Conservation (phyloP, 179 eudicot genomes). For the Patellifolia procumbens region DNA sequence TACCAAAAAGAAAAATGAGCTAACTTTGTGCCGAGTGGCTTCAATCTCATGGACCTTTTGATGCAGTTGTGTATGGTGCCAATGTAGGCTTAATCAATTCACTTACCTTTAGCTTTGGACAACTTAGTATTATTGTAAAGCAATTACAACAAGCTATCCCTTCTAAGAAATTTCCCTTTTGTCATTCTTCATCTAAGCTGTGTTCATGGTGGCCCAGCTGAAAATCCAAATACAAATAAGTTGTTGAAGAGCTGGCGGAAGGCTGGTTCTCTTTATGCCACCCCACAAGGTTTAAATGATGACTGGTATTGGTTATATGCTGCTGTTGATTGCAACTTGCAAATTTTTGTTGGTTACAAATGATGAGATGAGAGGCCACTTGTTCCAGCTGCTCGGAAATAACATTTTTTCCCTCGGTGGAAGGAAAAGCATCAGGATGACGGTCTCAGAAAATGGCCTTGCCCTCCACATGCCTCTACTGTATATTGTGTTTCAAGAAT, state of each 20-base stretch:
- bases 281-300: conserved; percentile 87
- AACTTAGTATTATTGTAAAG: conserved; percentile 62
- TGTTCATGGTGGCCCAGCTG: conserved; percentile 63
- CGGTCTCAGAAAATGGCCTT: conserved; percentile 45
- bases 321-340: conserved; percentile 48
- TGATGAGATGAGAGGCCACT: conserved; percentile 61
- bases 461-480: conserved; percentile 84
- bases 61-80: conserved; percentile 93
- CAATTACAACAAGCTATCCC: conserved; percentile 58
- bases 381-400: conserved; percentile 53
- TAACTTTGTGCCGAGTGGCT: conserved; percentile 78
- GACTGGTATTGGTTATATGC: conserved; percentile 79
- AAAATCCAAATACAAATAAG: conserved; percentile 49
- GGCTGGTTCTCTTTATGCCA: conserved; percentile 74
- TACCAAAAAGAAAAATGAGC: conserved; percentile 53
- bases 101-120: conserved; percentile 52
- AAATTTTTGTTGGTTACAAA: conserved; percentile 51
- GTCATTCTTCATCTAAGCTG: conserved; percentile 70
- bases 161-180: conserved; percentile 71
- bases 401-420: conserved; percentile 55
- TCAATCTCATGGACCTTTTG: conserved; percentile 77
- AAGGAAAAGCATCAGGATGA: conserved; percentile 67
- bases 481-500: conserved; percentile 78
- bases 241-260: conserved; percentile 57
- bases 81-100: conserved; percentile 63